Conservation (phyloP, 2,329 filamentous ascomycete species). For the Fusarium lyarnte region DNA sequence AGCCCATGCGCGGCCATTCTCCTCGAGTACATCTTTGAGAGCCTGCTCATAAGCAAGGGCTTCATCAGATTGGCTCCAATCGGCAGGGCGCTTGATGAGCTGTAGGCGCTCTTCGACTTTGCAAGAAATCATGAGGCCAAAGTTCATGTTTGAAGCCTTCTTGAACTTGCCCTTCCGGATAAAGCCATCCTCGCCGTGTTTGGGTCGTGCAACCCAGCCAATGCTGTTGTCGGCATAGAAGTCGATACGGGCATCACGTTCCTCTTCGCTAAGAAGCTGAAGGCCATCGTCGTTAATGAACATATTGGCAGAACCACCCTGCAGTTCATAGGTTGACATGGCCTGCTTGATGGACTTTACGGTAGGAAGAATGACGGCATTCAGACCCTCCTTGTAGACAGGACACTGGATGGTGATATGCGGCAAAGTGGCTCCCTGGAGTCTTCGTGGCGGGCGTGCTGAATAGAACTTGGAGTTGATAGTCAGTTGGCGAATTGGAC, state of each 20-base stretch:
- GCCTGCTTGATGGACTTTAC: constrained; percentile 81
- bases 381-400: constrained; percentile 86
- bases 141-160: constrained; percentile 81
- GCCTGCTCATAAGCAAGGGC: constrained; percentile 71
- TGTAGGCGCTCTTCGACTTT: constrained; percentile 76
- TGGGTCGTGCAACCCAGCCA: constrained; percentile 74
- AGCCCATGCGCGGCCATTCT: constrained; percentile 78
- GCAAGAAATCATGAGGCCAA: constrained; percentile 72
- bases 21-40: constrained; percentile 72
- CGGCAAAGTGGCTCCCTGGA: constrained; percentile 67
- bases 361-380: constrained; percentile 78
- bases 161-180: constrained; percentile 72
- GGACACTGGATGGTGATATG: constrained; percentile 87
- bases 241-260: constrained; percentile 70
- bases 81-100: constrained; percentile 62
- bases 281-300: constrained; percentile 81
- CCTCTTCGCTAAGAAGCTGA: constrained; percentile 71
- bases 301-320: constrained; percentile 81
- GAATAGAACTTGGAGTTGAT: constrained; percentile 87
- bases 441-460: constrained; percentile 71
- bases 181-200: constrained; percentile 71
- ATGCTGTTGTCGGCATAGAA: constrained; percentile 76
- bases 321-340: constrained; percentile 79
- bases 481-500: constrained; percentile 76
- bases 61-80: constrained; percentile 77